These are phyloP conservation scores for Aspergillus tanneri DNA, from an alignment of 2,329 filamentous ascomycete genomes.

Conservation along the genomic window DNA sequence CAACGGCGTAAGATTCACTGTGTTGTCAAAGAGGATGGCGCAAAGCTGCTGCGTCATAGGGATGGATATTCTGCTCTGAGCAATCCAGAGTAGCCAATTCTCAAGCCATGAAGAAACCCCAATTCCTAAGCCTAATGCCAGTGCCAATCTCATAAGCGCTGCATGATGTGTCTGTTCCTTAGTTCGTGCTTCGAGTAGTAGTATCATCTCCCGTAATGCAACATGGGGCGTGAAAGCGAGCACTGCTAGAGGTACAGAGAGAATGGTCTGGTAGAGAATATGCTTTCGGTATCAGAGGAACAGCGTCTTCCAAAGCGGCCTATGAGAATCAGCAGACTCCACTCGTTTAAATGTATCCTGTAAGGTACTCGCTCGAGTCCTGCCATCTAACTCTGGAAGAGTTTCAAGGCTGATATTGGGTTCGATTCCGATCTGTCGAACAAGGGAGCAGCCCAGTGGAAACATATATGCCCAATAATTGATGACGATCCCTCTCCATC, in stretches of 20 bases:
- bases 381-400: slow-evolving; percentile 2
- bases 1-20: slow-evolving; percentile 65
- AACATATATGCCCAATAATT: not conserved
- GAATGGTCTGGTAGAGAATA: not conserved
- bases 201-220: slow-evolving; percentile 65
- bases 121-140: slow-evolving; percentile 61
- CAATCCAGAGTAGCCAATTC: slow-evolving; percentile 66
- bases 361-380: not conserved
- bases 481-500: slow-evolving; percentile 2
- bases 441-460: not conserved
- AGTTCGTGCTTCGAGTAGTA: slow-evolving; percentile 59
- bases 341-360: not conserved
- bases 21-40: slow-evolving; percentile 72
- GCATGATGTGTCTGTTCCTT: slow-evolving; percentile 47
- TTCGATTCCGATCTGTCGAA: not conserved
- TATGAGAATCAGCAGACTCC: not conserved
- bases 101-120: slow-evolving; percentile 60
- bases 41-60: slow-evolving; percentile 71
- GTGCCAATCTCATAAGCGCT: slow-evolving; percentile 65
- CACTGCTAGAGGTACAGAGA: not conserved
- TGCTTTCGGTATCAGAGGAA: not conserved
- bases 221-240: slow-evolving; percentile 70
- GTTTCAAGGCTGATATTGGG: not conserved
- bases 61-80: slow-evolving; percentile 61
- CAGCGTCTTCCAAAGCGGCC: not conserved